phyloP scores from a whole-genome alignment of 352 stramenopile genomes.

The Globisporangium megalacanthum region DNA sequence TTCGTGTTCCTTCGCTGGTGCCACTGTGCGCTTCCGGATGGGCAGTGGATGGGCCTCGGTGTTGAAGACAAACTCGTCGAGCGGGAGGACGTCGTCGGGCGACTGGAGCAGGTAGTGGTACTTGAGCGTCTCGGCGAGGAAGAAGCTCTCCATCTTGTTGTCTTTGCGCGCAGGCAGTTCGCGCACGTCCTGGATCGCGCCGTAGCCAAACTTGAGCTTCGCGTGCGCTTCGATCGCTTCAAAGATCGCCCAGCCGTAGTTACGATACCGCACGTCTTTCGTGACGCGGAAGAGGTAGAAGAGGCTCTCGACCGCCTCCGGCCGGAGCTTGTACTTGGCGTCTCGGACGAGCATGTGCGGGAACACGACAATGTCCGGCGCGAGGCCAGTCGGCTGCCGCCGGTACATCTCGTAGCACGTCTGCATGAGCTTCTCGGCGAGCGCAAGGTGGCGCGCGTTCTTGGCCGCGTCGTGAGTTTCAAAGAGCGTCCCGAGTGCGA shows the following conservation, averaged over 20 bases:
- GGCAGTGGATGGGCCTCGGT: conserved; percentile 93
- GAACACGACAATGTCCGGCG: conserved; percentile 92
- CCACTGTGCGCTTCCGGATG: conserved; percentile 23
- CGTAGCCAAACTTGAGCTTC: conserved; percentile 88
- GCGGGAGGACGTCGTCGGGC: conserved; percentile 65
- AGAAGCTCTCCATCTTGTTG: conserved; percentile 98
- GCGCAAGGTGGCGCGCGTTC: conserved; percentile 78
- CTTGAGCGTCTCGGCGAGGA: conserved; percentile 98
- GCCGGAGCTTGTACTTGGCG: conserved; percentile 91
- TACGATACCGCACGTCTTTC: conserved; percentile 91
- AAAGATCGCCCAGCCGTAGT: conserved; percentile 96
- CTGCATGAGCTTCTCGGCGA: conserved; percentile 88
- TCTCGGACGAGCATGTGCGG: conserved; percentile 48
- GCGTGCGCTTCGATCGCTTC: conserved; percentile 90
- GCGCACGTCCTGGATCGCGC: conserved; percentile 45
- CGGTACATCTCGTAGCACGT: conserved; percentile 96
- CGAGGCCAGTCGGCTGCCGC: conserved; percentile 87
- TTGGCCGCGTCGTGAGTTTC: conserved; percentile 52
- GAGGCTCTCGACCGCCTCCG: conserved; percentile 95
- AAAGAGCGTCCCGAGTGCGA: conserved; percentile 90
- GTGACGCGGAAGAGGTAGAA: conserved; percentile 96
- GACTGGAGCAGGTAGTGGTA: conserved; percentile 96
- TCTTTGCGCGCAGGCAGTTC: conserved; percentile 55
- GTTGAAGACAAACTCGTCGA: conserved; percentile 97
- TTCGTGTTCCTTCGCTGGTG: background rate